Evolutionary conservation across 1,139 yeast species (phyloP).

Genomic region (Wickerhamomyces sp.): DNA sequence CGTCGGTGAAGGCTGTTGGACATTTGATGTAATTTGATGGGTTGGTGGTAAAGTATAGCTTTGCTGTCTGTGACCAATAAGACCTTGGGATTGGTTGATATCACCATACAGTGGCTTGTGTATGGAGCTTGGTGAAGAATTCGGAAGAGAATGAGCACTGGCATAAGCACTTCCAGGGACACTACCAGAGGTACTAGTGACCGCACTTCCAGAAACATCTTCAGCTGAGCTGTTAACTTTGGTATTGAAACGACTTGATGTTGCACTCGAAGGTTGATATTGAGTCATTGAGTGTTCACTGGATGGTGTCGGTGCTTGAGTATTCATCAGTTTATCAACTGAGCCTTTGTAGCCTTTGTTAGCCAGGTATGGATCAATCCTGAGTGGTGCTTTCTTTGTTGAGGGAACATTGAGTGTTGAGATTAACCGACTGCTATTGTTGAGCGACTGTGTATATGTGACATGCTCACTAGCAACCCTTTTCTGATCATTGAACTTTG

Average conservation of each 20-base stretch:
- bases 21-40: not conserved
- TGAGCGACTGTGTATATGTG: too few relatives aligned
- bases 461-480: slow-evolving; percentile 15
- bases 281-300: not conserved
- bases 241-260: slow-evolving; percentile 5
- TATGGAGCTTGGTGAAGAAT: not conserved
- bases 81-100: not conserved
- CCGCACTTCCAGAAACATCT: slow-evolving; percentile 4
- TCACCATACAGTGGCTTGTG: not conserved
- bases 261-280: slow-evolving; percentile 4
- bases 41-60: not conserved
- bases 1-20: not conserved
- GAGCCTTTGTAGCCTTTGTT: slow-evolving; percentile 5
- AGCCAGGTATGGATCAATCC: slow-evolving; percentile 17
- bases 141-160: slow-evolving; percentile 11
- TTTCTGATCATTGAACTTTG: slow-evolving; percentile 4
- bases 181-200: too few relatives aligned
- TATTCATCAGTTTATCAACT: not conserved
- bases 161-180: slow-evolving; percentile 8
- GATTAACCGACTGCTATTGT: too few relatives aligned
- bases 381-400: slow-evolving; percentile 1
- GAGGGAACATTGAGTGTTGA: not conserved
- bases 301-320: not conserved
- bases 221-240: not conserved
- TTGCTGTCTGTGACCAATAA: not conserved